A percentile compares a stretch with the other conserved stretches of the same genome.
These are phyloP conservation scores for Pyrenula massariospora DNA, from an alignment of 495 filamentous ascomycete species.

Conservation along the genomic window DNA sequence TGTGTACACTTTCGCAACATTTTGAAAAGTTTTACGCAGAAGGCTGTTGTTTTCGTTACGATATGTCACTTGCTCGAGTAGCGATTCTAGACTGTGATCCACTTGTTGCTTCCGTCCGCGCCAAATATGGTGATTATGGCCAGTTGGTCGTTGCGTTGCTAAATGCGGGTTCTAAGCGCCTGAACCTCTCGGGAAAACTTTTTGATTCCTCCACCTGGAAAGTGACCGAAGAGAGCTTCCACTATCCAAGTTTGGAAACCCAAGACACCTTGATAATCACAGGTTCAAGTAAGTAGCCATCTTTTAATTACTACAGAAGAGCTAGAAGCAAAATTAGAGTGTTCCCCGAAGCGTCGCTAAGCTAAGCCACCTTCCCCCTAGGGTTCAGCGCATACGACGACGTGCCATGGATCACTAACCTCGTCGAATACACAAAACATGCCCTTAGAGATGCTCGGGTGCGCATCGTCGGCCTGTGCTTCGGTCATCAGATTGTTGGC, in stretches of 20 bases:
- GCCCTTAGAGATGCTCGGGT: constrained; percentile 38
- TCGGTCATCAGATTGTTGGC: constrained; percentile 69
- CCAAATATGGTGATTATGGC: constrained; percentile 51
- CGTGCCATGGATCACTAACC: constrained; percentile 50
- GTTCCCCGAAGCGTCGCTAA: neutral
- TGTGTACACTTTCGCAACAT: neutral
- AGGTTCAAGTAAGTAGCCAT: constrained; percentile 34
- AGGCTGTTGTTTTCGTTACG: neutral
- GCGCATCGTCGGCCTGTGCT: constrained; percentile 61
- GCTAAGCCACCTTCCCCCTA: constrained; percentile 4
- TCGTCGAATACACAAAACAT: constrained; percentile 47
- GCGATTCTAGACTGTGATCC: constrained; percentile 66
- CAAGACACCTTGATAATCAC: constrained; percentile 60
- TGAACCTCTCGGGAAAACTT: constrained; percentile 16
- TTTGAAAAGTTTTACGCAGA: neutral
- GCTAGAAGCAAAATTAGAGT: neutral
- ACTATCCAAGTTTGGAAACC: constrained; percentile 47
- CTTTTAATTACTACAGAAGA: neutral
- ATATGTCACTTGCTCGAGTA: neutral
- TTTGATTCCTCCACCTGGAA: constrained; percentile 46
- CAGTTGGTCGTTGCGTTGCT: constrained; percentile 52
- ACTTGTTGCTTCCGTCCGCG: constrained; percentile 33
- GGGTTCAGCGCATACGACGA: constrained; percentile 41
- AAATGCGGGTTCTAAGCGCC: constrained; percentile 21
- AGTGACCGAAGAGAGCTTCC: constrained; percentile 27